Conservation (phyloP, 2,329 filamentous ascomycete species). For the Lasiodiplodia theobromae region DNA sequence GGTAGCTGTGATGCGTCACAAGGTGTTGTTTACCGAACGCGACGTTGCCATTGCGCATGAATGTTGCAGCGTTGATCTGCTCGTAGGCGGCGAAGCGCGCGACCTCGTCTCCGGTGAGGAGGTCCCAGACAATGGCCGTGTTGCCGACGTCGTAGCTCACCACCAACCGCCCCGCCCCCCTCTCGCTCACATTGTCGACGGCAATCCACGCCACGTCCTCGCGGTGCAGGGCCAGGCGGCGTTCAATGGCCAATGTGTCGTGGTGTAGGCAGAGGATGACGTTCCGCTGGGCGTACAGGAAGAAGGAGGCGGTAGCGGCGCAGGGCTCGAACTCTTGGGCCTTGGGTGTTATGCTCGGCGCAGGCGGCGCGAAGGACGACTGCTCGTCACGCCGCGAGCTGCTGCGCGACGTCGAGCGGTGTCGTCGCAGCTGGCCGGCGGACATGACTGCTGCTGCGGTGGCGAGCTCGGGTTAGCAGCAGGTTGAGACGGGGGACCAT, state of each 20-base stretch:
- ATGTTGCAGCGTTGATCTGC: constrained; percentile 80
- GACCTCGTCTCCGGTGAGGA: constrained; percentile 88
- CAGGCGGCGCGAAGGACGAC: constrained; percentile 43
- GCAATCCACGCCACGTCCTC: constrained; percentile 84
- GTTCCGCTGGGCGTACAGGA: constrained; percentile 85
- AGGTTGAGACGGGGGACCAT: constrained; percentile 30
- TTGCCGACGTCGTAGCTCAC: constrained; percentile 92
- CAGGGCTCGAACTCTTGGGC: constrained; percentile 76
- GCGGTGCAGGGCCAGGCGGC: constrained; percentile 81
- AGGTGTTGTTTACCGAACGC: constrained; percentile 78
- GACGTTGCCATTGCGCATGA: constrained; percentile 97
- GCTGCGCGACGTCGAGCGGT: constrained; percentile 51
- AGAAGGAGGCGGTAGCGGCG: constrained; percentile 87
- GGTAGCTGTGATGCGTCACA: background rate
- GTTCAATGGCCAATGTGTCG: constrained; percentile 87
- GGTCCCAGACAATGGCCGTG: constrained; percentile 95
- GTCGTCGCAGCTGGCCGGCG: constrained; percentile 48
- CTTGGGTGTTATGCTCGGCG: constrained; percentile 53
- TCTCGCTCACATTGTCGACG: constrained; percentile 90
- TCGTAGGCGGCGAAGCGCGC: constrained; percentile 94
- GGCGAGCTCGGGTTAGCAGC: constrained; percentile 37
- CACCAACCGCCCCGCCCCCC: constrained; percentile 82
- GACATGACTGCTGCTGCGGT: constrained; percentile 50
- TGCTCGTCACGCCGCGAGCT: constrained; percentile 43
- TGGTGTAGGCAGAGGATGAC: constrained; percentile 88